A percentile compares a stretch with the other conserved stretches of the same genome.
phyloP scores from a whole-genome alignment of 495 filamentous ascomycete species.

The Trichoderma gamsii region DNA sequence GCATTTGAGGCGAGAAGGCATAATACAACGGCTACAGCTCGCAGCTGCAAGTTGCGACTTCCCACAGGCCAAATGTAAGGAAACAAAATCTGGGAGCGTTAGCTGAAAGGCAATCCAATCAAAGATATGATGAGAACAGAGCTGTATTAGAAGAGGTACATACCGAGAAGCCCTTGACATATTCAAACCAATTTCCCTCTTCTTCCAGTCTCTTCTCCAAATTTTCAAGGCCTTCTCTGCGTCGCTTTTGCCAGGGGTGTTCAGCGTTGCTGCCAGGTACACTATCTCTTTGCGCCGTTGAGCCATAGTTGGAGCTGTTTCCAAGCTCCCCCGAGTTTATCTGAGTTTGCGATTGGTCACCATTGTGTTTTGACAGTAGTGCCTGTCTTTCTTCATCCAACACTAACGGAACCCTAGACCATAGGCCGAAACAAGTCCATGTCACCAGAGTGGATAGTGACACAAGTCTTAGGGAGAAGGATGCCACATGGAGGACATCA shows the following conservation, averaged over 20 bases:
- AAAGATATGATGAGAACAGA: too few species aligned
- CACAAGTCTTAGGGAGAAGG: constrained; percentile 26
- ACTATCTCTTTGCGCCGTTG: constrained; percentile 14
- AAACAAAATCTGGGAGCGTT: constrained; percentile 46
- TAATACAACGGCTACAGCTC: constrained; percentile 49
- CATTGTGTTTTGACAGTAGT: constrained; percentile 37
- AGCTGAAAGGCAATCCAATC: constrained; percentile 15
- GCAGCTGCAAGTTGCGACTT: constrained; percentile 48
- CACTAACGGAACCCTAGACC: background rate
- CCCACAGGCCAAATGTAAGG: constrained; percentile 61
- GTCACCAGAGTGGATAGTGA: constrained; percentile 29
- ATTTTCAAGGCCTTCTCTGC: constrained; percentile 43
- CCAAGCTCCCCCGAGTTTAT: constrained; percentile 21
- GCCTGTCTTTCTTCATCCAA: constrained; percentile 47
- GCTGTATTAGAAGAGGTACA: constrained; percentile 20
- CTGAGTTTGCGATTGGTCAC: constrained; percentile 10
- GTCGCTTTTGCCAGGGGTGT: constrained; percentile 44
- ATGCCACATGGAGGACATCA: constrained; percentile 18
- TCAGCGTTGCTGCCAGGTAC: constrained; percentile 29
- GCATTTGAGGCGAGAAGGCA: constrained; percentile 57
- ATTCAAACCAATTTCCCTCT: constrained; percentile 59
- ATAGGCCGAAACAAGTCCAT: constrained; percentile 17
- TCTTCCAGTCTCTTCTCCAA: constrained; percentile 54
- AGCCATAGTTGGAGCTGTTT: constrained; percentile 18
- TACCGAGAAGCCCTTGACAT: constrained; percentile 56